Base-by-base conservation (phyloP, 305 asterid genomes). In the Lippia alba region DNA sequence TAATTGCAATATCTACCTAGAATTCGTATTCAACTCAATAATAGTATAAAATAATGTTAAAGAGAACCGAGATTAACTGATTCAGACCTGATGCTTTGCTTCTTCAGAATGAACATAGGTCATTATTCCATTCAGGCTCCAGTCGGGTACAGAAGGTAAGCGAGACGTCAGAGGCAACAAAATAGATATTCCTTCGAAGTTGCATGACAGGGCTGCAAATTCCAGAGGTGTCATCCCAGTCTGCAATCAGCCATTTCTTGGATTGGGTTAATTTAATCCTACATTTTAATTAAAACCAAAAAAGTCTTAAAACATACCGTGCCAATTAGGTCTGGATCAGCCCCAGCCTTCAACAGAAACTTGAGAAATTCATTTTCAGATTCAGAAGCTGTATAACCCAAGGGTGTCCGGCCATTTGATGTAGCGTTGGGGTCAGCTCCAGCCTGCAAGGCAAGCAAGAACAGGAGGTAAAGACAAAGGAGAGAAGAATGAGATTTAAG, bases 101-200 rank as follows among this genome's bases (percentile, higher is more conserved):
- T 59, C 64, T 32, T 32, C 8, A 59, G 45, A 36, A 20, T 32
- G 17, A 33, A 32, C n/a, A 36, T 59, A 44, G 2, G 11, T 5
- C 64, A 59, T 33, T n/a, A 59, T 34, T 46, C 64, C 64, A 6
- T 33, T 48, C 48, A 59, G 12, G 9, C 24, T 59, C 46, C 64
- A 59, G 10, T 33, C 20, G 34, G 64, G 64, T 33, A 32, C 3
- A 33, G 48, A 32, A 11, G 20, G 12, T 14, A 59, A 33, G 48
- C 11, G 64, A 12, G 48, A 3, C 39, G 64, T 59, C 48, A 14
- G 0, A 33, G 64, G 64, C 6, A 59, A 34, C 64, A 59, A 59
- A 33, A 33, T 59, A 41, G 11, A 12, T 8, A 33, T 6, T 12
- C 34, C 59, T 8, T 54, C 59, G 19, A 18, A 24, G 59, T 54